Evolutionary conservation across 2,329 filamentous ascomycete genomes (phyloP).

Genomic region (Xylariaceae sp.): DNA sequence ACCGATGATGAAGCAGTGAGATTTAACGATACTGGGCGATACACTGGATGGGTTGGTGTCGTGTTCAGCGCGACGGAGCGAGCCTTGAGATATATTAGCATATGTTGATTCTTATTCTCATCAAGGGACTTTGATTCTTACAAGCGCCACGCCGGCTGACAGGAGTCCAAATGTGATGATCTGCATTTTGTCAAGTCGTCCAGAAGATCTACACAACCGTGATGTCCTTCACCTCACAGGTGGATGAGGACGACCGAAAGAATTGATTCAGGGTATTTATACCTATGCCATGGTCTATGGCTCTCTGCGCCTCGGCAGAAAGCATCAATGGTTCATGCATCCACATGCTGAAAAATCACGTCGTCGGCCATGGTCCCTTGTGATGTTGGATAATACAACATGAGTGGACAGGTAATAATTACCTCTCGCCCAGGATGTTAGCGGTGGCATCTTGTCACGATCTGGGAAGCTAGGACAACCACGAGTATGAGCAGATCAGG

Average conservation of each 20-base stretch:
- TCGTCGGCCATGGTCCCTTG: conserved; percentile 4
- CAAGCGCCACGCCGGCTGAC: conserved; percentile 7
- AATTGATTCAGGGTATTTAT: conserved; percentile 2
- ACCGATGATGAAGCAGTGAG: conserved; percentile 5
- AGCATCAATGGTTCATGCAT: conserved; percentile 1
- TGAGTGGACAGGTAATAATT: conserved; percentile 13
- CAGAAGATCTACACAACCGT: neutral
- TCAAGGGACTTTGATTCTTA: conserved; percentile 3
- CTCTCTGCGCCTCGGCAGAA: neutral
- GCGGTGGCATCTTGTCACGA: conserved; percentile 13
- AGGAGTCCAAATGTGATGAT: conserved; percentile 3
- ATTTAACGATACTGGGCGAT: conserved; percentile 7
- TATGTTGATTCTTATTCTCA: conserved; percentile 1
- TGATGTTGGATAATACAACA: conserved; percentile 6
- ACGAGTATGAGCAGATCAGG: conserved; percentile 14
- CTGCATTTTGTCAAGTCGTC: conserved; percentile 8
- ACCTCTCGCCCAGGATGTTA: conserved; percentile 1
- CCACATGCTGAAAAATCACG: conserved; percentile 10
- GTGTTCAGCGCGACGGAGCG: conserved; percentile 8
- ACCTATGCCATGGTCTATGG: conserved; percentile 1
- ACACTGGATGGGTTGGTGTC: conserved; percentile 2
- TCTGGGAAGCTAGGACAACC: conserved; percentile 14
- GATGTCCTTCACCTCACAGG: too few species aligned
- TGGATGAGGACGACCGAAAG: neutral
- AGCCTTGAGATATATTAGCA: conserved; percentile 16